These are phyloP conservation scores for Candida berthetii DNA, from an alignment of 805 yeast species.

Conservation along the genomic window DNA sequence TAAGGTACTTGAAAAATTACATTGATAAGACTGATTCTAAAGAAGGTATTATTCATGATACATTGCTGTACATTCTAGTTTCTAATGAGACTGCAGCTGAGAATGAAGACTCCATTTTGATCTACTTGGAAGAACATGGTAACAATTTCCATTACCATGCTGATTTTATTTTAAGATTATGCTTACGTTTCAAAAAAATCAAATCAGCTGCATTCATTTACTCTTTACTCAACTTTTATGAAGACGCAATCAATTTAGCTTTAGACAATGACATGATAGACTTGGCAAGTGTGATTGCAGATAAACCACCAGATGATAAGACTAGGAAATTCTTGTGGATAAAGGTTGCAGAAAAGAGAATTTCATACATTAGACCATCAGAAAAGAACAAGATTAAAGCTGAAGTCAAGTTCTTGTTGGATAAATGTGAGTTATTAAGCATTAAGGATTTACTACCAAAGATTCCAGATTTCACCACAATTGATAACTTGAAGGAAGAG, in stretches of 20 bases:
- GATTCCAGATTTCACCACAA: slow-evolving; percentile 77
- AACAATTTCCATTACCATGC: slow-evolving; percentile 47
- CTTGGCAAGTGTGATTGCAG: slow-evolving; percentile 52
- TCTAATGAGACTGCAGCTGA: slow-evolving; percentile 19
- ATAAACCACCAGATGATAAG: slow-evolving; percentile 42
- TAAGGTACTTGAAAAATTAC: slow-evolving; percentile 55
- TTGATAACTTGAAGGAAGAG: slow-evolving; percentile 80
- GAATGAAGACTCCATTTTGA: slow-evolving; percentile 42
- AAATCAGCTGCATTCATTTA: slow-evolving; percentile 72
- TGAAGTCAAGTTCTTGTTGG: slow-evolving; percentile 29
- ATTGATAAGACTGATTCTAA: slow-evolving; percentile 37
- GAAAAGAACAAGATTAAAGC: slow-evolving; percentile 21
- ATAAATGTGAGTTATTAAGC: slow-evolving; percentile 44
- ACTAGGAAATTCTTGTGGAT: slow-evolving; percentile 71
- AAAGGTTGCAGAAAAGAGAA: slow-evolving; percentile 37
- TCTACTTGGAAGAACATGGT: slow-evolving; percentile 39
- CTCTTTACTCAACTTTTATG: slow-evolving; percentile 60
- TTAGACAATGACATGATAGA: slow-evolving; percentile 53
- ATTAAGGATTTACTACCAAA: slow-evolving; percentile 81
- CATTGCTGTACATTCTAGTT: slow-evolving; percentile 62
- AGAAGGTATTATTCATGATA: slow-evolving; percentile 56
- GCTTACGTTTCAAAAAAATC: slow-evolving; percentile 50
- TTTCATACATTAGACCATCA: slow-evolving; percentile 16
- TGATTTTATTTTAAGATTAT: slow-evolving; percentile 70
- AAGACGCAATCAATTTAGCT: slow-evolving; percentile 77